Evolutionary conservation across 1,284 basidiomycete species (phyloP), one percentile per base, ranked within the genome.

Genomic region (Cryptococcus sp.): DNA sequence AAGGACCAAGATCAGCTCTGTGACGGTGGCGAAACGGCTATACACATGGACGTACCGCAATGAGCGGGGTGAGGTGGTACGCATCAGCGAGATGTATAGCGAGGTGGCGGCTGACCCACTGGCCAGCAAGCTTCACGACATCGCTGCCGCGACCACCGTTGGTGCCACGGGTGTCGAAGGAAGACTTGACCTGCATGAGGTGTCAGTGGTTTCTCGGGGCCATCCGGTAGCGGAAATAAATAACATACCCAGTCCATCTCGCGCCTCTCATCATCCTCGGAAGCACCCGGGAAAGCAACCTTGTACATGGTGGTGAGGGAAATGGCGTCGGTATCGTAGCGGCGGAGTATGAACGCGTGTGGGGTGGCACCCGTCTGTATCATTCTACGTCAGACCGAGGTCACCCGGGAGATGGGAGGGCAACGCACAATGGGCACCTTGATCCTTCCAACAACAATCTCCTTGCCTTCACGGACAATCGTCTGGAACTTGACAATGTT

Each of bases 251-350:
- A 97, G 50, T 84, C 82, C 65, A 89, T 84, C 78, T 98, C 95
- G 35, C 79, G 79, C 70, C 85, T 85, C 78, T 98, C 95, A 20
- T 87, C 86, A 46, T 83, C 82, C 2, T 91, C 89, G 35, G 82
- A 79, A 0, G 93, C 89, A 53, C 81, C 84, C 9, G 96, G 95
- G 79, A 94, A 98, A 0, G 94, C 92, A 24, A 94, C 91, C 65
- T 92, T 90, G 81, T 92, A 98, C 91, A 99, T 96, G 60, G 95
- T 96, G 5, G 93, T 96, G 18, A 95, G 86, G 58, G 89, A 92
- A 77, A 99, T 84, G 23, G 94, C 94, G 63, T 91, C 86, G 6
- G 95, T 98, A 79, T 99, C 95, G 72, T 92, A 96, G 59, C 95
- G 87, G 62, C 92, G 86, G 55, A 97, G 87, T 72, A 97, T 89